Evolutionary conservation across 352 stramenopile genomes (phyloP), one percentile per base, ranked within the genome.

Genomic region (Phytophthora multivora): DNA sequence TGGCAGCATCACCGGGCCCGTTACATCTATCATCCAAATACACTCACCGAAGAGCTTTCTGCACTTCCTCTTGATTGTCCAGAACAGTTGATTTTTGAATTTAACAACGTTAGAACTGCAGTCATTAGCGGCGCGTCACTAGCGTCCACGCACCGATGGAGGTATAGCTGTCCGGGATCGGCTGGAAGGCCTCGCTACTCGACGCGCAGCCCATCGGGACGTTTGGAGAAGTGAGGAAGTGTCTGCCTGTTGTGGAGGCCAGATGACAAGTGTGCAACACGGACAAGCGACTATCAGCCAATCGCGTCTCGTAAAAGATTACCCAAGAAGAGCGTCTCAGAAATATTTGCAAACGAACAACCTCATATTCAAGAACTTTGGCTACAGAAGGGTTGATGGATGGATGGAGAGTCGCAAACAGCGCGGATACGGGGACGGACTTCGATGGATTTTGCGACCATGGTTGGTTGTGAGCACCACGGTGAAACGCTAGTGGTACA

Each of bases 21-120:
- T 38, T 49, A n/a, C n/a, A n/a, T n/a, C n/a, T n/a, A 12, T 47
- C 21, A 7, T 25, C 25, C n/a, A 15, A 19, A 18, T n/a, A 4
- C 8, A 59, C 51, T 39, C 30, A 77, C 60, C 80, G 60, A 21
- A 81, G 51, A 19, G 81, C 71, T 26, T 71, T 66, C 57, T 84
- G 70, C 13, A 86, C 74, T 59, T 85, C 71, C 16, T 77, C 74
- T n/a, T 87, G 63, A n/a, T 45, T 36, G 25, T n/a, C 23, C 21
- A 15, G 25, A 11, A 30, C 12, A 25, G 28, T 33, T 9, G 28
- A 33, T 13, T 33, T 33, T 33, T 33, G 9, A 13, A 13, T 13
- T 46, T 45, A 19, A 46, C 16, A 28, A 18, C 35, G 35, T 45
- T 43, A 30, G 13, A 4, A 60, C 31, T 33, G 28, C n/a, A 11